Evolutionary conservation across 805 yeast genomes (phyloP), one percentile per base, ranked within the genome.

Genomic region (Saccharomycopsis lassenensis): DNA sequence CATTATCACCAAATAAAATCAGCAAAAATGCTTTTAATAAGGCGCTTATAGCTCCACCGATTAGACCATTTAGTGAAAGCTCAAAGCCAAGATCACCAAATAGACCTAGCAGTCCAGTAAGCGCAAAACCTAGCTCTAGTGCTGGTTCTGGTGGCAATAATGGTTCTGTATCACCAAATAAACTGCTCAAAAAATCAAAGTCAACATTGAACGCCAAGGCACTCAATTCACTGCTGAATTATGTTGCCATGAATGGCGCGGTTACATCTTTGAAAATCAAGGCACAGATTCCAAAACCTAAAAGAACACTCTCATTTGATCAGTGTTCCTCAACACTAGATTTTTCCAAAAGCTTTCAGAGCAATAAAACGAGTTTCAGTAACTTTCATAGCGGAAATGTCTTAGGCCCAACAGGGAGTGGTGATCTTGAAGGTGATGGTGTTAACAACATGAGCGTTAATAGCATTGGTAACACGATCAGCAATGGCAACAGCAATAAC

Each of bases 321-420:
- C 46, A 42, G 20, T 42, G 42, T 23, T 35, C 43, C 5, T 38
- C 43, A 7, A 42, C 46, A 4, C 29, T 42, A 8, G 46, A 42
- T 33, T 42, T 42, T 30, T 18, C 35, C 7, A 40, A 40, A 22
- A 24, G 27, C 21, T 17, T 21, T 21, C 35, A 28, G 12, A 24
- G 21, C 16, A 21, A 24, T n/a, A 22, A 18, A 17, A 10, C 30
- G 1, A 17, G 16, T 2, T 29, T 16, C 7, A 14, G n/a, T 29
- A 29, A 12, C 11, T 11, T 7, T 12, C 20, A n/a, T 15, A 18
- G 18, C n/a, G 19, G 29, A 12, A 16, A 10, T 11, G 16, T 19
- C 11, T 14, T 16, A 8, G 21, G 21, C 14, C 16, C 19, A 5
- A 26, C 16, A 12, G 35, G 31, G 4, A 30, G 34, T 29, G n/a